Evolutionary conservation across 2,329 filamentous ascomycete species (phyloP).

Genomic region (Pseudogymnoascus sp.): DNA sequence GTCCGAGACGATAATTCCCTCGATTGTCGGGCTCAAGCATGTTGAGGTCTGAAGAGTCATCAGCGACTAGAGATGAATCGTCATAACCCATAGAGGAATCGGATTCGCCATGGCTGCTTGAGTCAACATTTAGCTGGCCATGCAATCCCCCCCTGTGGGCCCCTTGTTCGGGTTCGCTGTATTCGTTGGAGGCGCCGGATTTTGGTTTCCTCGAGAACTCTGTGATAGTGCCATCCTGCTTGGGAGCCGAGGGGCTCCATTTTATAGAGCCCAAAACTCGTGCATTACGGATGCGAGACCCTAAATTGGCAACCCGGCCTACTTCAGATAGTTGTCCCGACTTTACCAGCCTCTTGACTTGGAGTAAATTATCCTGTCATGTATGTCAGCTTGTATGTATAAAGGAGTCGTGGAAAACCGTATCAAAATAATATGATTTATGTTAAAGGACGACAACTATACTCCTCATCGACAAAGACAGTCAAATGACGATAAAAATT

Average conservation of each 20-base stretch:
- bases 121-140: neutral
- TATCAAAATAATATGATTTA: neutral
- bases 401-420: neutral
- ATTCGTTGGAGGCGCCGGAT: neutral
- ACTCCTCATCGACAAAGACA: slow-evolving; percentile 1
- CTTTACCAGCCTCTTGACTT: slow-evolving; percentile 64
- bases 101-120: neutral
- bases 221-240: neutral
- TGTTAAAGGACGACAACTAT: slow-evolving; percentile 8
- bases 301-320: slow-evolving; percentile 71
- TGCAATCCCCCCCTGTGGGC: neutral
- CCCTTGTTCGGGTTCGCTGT: neutral
- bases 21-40: neutral
- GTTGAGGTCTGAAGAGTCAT: neutral
- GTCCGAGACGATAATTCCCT: slow-evolving; percentile 42
- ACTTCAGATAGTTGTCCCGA: slow-evolving; percentile 67
- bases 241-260: neutral
- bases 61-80: neutral
- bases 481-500: neutral
- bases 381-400: slow-evolving; percentile 18
- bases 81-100: neutral
- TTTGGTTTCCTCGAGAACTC: neutral
- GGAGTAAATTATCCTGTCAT: slow-evolving; percentile 62
- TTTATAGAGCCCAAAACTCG: slow-evolving; percentile 58
- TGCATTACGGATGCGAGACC: slow-evolving; percentile 68